These are phyloP conservation scores for Rhizopogon vulgaris DNA, from an alignment of 768 basidiomycete species.

Conservation along the genomic window DNA sequence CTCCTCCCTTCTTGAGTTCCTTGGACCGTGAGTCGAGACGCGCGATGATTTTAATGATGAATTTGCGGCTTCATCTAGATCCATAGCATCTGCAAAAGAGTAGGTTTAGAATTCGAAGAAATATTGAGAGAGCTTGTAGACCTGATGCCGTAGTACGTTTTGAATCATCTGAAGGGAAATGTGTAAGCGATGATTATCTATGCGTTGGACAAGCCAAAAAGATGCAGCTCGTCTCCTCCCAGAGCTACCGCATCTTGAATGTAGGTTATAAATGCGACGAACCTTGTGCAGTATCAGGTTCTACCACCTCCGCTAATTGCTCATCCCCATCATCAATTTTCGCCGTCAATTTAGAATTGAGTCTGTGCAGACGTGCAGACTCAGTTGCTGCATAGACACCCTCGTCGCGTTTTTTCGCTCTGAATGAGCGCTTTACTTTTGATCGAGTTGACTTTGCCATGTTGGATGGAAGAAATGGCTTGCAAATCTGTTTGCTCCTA, in stretches of 20 bases:
- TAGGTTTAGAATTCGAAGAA: neutral
- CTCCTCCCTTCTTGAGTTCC: conserved; percentile 69
- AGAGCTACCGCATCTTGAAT: neutral
- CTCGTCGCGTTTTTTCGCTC: conserved; percentile 67
- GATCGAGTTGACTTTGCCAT: conserved; percentile 87
- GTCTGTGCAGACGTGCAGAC: conserved; percentile 69
- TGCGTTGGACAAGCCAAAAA: neutral
- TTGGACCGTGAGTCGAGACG: conserved; percentile 80
- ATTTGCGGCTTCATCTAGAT: conserved; percentile 35
- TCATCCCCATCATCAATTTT: conserved; percentile 35
- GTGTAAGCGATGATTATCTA: neutral
- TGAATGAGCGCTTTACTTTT: conserved; percentile 74
- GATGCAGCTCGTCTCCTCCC: neutral
- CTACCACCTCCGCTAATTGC: conserved; percentile 8
- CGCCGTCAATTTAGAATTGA: conserved; percentile 58
- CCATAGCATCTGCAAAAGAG: conserved; percentile 41
- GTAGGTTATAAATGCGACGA: conserved; percentile 36
- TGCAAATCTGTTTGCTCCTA: neutral
- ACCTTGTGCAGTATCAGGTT: conserved; percentile 45
- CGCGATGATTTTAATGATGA: conserved; percentile 24
- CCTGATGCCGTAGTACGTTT: conserved; percentile 6
- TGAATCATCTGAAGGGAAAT: conserved; percentile 11
- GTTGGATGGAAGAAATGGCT: neutral
- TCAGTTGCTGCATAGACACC: conserved; percentile 74
- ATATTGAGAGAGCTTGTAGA: conserved; percentile 16